These are phyloP conservation scores for Suhomyces pyralidae DNA, from an alignment of 805 yeast genomes.

Conservation along the genomic window DNA sequence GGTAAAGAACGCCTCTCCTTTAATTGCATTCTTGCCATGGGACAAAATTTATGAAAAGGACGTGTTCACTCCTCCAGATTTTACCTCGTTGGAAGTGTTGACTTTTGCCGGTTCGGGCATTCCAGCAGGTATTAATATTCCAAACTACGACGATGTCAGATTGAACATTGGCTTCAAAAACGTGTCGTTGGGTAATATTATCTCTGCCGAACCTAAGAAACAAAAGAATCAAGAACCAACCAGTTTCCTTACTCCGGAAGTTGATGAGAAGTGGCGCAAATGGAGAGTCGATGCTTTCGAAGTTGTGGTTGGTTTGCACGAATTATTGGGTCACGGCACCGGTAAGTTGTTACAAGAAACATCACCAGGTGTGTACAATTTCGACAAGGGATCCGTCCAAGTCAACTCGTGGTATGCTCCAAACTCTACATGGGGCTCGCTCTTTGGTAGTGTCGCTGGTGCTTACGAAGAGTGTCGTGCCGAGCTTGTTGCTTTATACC, in stretches of 20 bases:
- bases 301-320: conserved; percentile 93
- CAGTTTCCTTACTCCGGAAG: conserved; percentile 57
- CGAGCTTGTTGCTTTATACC: conserved; percentile 81
- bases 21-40: conserved; percentile 77
- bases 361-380: conserved; percentile 64
- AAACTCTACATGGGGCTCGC: conserved; percentile 89
- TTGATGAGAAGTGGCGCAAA: conserved; percentile 59
- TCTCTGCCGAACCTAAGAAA: conserved; percentile 62
- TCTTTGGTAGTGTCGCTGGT: conserved; percentile 79
- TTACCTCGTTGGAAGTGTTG: conserved; percentile 83
- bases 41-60: conserved; percentile 72
- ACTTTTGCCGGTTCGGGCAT: conserved; percentile 88
- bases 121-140: conserved; percentile 92
- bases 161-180: conserved; percentile 83
- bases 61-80: conserved; percentile 86
- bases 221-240: conserved; percentile 65
- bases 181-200: conserved; percentile 83
- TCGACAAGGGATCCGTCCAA: conserved; percentile 68
- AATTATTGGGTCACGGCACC: conserved; percentile 86
- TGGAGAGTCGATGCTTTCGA: conserved; percentile 83
- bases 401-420: conserved; percentile 67
- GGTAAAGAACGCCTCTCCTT: conserved; percentile 63
- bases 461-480: conserved; percentile 93
- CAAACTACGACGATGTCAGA: conserved; percentile 88
- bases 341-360: conserved; percentile 69